Conservation (phyloP, 306 rosid species). For the Hippophae tibetana region DNA sequence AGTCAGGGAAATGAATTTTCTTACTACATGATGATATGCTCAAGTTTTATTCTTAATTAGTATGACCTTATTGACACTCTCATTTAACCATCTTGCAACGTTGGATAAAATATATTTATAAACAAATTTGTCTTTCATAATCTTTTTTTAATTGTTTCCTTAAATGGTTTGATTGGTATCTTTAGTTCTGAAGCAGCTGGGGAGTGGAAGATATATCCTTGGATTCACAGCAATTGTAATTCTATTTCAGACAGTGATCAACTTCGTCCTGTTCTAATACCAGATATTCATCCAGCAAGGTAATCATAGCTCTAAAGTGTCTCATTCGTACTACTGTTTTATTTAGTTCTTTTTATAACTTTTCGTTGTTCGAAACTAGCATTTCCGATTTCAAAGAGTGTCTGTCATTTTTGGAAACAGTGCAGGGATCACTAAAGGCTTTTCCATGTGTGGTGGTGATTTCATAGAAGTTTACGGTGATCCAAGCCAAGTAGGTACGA, state of each 20-base stretch:
- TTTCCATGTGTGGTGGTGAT: slow-evolving; percentile 99
- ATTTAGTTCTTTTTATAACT: not conserved
- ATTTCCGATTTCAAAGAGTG: not conserved
- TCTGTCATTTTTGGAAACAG: slow-evolving; percentile 33
- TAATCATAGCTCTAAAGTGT: slow-evolving; percentile 16
- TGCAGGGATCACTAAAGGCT: slow-evolving; percentile 94
- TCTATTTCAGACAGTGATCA: slow-evolving; percentile 79
- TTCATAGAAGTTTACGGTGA: slow-evolving; percentile 86
- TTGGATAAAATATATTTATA: slow-evolving; percentile 3
- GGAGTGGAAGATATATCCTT: slow-evolving; percentile 90
- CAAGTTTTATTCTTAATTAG: slow-evolving; percentile 91
- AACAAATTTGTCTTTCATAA: slow-evolving; percentile 11
- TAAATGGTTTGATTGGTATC: slow-evolving; percentile 23
- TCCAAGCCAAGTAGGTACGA: slow-evolving; percentile 70
- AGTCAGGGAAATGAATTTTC: slow-evolving; percentile 98
- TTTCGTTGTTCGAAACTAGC: not conserved
- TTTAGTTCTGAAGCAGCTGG: slow-evolving; percentile 48
- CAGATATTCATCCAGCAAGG: slow-evolving; percentile 99
- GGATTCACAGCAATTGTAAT: slow-evolving; percentile 90
- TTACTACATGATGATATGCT: slow-evolving; percentile 99
- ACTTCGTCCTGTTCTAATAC: slow-evolving; percentile 72
- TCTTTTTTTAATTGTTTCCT: slow-evolving; percentile 7
- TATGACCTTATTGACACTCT: slow-evolving; percentile 30
- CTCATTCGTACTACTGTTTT: not conserved
- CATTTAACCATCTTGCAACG: slow-evolving; percentile 10